Base-by-base conservation (phyloP, 331 rosid genomes). In the Phaseolus coccineus region DNA sequence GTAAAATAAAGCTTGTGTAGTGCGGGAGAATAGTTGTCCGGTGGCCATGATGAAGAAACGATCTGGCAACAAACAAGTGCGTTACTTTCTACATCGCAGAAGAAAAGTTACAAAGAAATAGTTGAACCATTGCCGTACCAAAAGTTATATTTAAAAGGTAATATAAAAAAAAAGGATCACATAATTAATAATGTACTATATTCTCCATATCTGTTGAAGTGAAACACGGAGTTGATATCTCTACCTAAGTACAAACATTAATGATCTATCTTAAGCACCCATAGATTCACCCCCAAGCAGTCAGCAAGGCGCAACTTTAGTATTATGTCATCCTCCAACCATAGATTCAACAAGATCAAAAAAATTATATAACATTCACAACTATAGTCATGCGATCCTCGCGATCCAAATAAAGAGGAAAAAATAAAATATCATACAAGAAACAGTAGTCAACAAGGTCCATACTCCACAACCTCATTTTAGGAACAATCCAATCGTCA, bases 1-100 rank as follows among this genome's bases (percentile, higher is more conserved):
- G 87, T 96, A 96, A 87, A 96, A 96, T 77, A 96, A 77, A 30
- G 99, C 98, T 72, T 96, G 99, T 2, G 99, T 93, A 11, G 91
- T 90, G 59, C 90, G 92, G 46, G 99, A 93, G 83, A 96, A 96
- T 42, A 96, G 87, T 86, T 96, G 99, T 73, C 98, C 98, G 11
- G 99, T 93, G n/a, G 97, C 93, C 99, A 96, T 96, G 83, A 67
- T 14, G 82, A 56, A 44, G 76, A 84, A 74, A 78, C 79, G 75
- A 87, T 86, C 98, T 89, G 84, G 67, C 61, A 22, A 66, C 74
- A 87, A 50, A 70, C 63, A 33, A 81, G 63, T 10, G 47, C 42
- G 25, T 77, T 76, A 86, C 7, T 72, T 59, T 72, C 31, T 46
- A 59, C 14, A 39, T 80, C 4, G 71, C 81, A 76, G 40, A 65